Base-by-base conservation (phyloP, 164 flowering plant genomes). In the Buxus sempervirens region DNA sequence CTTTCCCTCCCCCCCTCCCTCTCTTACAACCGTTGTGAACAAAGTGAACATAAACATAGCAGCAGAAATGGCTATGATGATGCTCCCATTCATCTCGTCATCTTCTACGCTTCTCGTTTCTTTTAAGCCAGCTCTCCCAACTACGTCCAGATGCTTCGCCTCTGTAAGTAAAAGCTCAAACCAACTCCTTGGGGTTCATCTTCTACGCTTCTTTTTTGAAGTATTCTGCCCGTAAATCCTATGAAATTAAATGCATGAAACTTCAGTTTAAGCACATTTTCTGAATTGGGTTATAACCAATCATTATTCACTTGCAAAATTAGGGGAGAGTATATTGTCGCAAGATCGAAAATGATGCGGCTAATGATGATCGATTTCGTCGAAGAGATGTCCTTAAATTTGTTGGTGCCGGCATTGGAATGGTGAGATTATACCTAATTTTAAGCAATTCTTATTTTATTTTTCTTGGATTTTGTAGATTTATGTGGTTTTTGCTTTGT, bases 331-430 rank as follows among this genome's bases (percentile, higher is more conserved):
- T 90, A 59, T 77, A 78, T 22, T 90, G 92, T 73, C 59, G 64
- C 19, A 82, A 78, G 63, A 54, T 62, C n/a, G 82, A 83, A 45
- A 69, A 53, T 49, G 66, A 70, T 54, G 71, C 49, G 64, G 25
- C 27, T 54, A 78, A 73, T 23, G 77, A 64, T 23, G 80, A 72
- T 65, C 69, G 72, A 23, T 76, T 83, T 53, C 54, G 72, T 54
- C 77, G 97, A 28, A 79, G 98, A 70, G 90, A 86, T 23, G 62
- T 82, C 64, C 77, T 94, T 7, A 83, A 83, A 73, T 72, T 73
- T 75, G 24, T 84, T 62, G 91, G 93, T 9, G 85, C 83, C 56
- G 66, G 87, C 64, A 55, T 90, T 67, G 85, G 89, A 75, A 55
- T 84, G 83, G 98, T 91, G 75, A 79, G 87, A 60, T 32, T 41